Percentiles rank a stretch among this genome's conserved stretches.
phyloP scores from a whole-genome alignment of 306 rosid genomes.

The Cucurbita argyrosperma region DNA sequence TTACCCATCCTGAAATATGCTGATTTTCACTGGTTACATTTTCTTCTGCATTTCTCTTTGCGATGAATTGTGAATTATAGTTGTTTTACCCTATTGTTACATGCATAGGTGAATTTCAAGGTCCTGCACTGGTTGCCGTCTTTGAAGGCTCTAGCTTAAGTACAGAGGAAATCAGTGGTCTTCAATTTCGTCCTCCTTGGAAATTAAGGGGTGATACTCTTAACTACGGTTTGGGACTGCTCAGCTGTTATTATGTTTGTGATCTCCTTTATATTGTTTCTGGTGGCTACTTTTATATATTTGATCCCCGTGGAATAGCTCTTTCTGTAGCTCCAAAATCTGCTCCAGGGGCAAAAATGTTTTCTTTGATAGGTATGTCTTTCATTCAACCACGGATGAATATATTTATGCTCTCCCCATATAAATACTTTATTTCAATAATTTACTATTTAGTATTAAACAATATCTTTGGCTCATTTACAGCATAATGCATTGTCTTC shows the following conservation, averaged over 20 bases:
- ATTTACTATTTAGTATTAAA: neutral
- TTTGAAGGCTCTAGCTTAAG: constrained; percentile 82
- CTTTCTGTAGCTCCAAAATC: constrained; percentile 53
- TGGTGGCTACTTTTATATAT: constrained; percentile 79
- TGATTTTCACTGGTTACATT: neutral
- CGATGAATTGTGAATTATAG: neutral
- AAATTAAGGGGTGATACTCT: constrained; percentile 68
- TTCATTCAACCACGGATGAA: neutral
- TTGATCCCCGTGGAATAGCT: constrained; percentile 78
- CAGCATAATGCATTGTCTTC: neutral
- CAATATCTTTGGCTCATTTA: neutral
- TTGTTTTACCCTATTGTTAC: constrained; percentile 13
- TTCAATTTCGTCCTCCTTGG: constrained; percentile 97
- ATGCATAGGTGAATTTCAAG: constrained; percentile 81
- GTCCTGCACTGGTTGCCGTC: constrained; percentile 80
- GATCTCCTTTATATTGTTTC: constrained; percentile 70
- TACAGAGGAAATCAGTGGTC: constrained; percentile 75
- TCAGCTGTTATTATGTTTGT: constrained; percentile 66
- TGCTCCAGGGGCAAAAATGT: constrained; percentile 73
- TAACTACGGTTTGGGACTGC: constrained; percentile 81
- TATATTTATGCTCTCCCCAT: neutral
- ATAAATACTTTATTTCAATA: neutral
- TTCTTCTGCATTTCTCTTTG: neutral
- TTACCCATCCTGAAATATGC: neutral
- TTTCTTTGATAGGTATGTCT: constrained; percentile 60